Conservation (phyloP, 75 land plant genomes). For the Cunninghamia lanceolata region DNA sequence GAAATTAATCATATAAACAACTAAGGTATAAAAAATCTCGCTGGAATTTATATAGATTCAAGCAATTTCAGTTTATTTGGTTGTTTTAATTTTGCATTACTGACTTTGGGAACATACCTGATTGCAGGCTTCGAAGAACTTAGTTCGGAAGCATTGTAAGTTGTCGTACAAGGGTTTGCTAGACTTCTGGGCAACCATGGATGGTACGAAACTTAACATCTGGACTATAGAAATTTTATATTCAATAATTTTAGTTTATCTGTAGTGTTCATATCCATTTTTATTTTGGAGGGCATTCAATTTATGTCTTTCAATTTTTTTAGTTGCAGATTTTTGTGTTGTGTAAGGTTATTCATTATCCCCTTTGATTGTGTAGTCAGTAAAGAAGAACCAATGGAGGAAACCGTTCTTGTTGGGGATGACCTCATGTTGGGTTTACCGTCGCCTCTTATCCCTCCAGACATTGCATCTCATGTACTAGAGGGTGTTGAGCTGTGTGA, state of each 20-base stretch:
- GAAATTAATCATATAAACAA: not conserved
- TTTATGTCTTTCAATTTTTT: not conserved
- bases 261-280: not conserved
- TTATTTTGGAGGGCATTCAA: not conserved
- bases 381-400: slow-evolving; percentile 63
- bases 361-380: slow-evolving; percentile 33
- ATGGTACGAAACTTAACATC: not conserved
- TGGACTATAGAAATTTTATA: not conserved
- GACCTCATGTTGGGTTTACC: slow-evolving; percentile 88
- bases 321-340: not conserved
- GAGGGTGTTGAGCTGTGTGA: slow-evolving; percentile 76
- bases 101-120: not conserved
- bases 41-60: not conserved
- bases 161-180: not conserved
- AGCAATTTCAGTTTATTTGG: not conserved
- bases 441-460: slow-evolving; percentile 76
- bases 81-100: not conserved
- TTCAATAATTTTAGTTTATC: not conserved
- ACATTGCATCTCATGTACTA: slow-evolving; percentile 85
- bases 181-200: not conserved
- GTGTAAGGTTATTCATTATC: not conserved
- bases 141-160: not conserved
- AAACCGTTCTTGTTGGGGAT: slow-evolving; percentile 82
- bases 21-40: not conserved
- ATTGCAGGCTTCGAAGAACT: not conserved